Evolutionary conservation across 1,139 yeast species (phyloP), one percentile per base, ranked within the genome.

Genomic region (Saccharomycopsis crataegensis): DNA sequence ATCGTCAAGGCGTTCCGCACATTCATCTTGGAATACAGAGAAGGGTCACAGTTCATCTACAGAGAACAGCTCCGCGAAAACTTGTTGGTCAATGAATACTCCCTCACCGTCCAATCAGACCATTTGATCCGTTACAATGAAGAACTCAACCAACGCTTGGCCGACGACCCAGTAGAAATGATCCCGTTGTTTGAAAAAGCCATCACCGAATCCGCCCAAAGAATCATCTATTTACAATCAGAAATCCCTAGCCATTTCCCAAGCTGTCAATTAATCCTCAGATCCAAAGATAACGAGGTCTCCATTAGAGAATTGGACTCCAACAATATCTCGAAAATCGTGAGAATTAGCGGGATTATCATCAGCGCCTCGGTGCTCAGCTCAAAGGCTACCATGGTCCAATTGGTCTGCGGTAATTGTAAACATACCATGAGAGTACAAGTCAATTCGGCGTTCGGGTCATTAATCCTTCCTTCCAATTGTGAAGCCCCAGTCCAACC

Each of bases 31-130:
- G 96, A 91, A 67, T 94, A 88, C 67, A 79, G 96, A 70, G 76
- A 88, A 59, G 86, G 87, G 64, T 80, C 88, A 55, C 85, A 83
- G 66, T 93, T 87, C 69, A 74, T 90, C 46, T 94, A 94, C 73
- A 77, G 99, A 74, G 96, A 90, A 62, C 97, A 91, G 67, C 75
- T 94, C 54, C 77, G 97, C 62, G 96, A 90, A 63, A 90, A 91
- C 67, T 74, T 94, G 54, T 74, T 91, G 55, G 83, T 89, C 60
- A 83, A 85, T 59, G 82, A 84, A 64, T 90, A 83, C 69, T 79
- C 77, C 49, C 71, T 94, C 51, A 77, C 80, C 6, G 96, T 94
- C 22, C 83, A 88, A 62, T 77, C 89, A 51, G 96, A 86, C 56
- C 96, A 94, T 66, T 73, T 94, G 57, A 86, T 91, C 58, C 84